These are phyloP conservation scores for Cetradonia linearis DNA, from an alignment of 495 filamentous ascomycete species.

Conservation along the genomic window DNA sequence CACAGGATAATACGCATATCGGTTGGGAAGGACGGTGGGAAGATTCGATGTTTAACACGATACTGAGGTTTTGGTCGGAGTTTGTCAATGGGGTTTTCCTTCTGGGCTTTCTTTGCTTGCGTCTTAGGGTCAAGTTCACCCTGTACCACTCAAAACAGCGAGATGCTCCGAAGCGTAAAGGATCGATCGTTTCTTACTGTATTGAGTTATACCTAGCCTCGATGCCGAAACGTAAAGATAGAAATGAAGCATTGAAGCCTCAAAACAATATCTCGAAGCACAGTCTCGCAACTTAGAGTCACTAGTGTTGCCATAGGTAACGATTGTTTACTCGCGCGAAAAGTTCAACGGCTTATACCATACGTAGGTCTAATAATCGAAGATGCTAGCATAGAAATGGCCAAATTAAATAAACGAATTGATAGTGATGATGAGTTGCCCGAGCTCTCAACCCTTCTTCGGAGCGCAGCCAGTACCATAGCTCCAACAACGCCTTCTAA, in stretches of 20 bases:
- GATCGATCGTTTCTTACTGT: background rate
- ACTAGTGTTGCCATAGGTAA: background rate
- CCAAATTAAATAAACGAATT: conserved; percentile 11
- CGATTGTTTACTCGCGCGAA: background rate
- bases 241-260: background rate
- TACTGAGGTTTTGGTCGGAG: background rate
- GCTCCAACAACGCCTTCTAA: background rate
- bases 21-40: background rate
- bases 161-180: background rate
- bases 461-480: background rate
- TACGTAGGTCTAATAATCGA: background rate
- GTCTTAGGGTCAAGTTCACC: background rate
- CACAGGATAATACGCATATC: background rate
- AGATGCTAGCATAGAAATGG: conserved; percentile 8
- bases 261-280: background rate
- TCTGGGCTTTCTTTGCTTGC: background rate
- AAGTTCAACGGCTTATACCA: background rate
- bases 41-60: background rate
- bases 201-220: background rate
- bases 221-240: background rate
- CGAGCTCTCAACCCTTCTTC: conserved; percentile 16
- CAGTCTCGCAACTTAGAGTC: background rate
- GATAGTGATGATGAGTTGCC: conserved; percentile 25
- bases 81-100: background rate
- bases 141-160: background rate